Percentiles rank a stretch among this genome's conserved stretches.
Evolutionary conservation across 2,329 filamentous ascomycete species (phyloP).

Genomic region (Pseudovirgaria hyperparasitica): DNA sequence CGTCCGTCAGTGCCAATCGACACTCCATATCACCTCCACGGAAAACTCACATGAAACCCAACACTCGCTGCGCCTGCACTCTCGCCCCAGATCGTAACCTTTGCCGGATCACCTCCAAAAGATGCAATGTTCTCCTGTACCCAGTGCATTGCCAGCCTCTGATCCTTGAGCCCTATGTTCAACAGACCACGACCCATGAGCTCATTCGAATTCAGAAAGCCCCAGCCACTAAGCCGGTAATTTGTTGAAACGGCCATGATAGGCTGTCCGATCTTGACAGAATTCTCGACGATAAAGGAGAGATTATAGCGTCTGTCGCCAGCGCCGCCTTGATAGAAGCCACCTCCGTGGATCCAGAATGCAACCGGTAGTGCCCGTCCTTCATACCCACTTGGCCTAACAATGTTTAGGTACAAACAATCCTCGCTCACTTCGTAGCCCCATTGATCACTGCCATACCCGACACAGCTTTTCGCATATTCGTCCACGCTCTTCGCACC

Average conservation of each 20-base stretch:
- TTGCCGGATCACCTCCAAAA: conserved; percentile 26
- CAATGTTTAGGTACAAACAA: conserved; percentile 50
- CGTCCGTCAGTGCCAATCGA: no score
- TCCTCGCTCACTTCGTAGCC: conserved; percentile 33
- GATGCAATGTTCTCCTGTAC: conserved; percentile 29
- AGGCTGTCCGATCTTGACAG: conserved; percentile 22
- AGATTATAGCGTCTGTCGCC: conserved; percentile 46
- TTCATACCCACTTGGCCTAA: conserved; percentile 38
- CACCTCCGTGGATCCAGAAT: conserved; percentile 46
- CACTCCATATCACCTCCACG: no score
- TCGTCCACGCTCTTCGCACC: conserved; percentile 25
- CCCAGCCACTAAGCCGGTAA: conserved; percentile 50
- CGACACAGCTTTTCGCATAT: conserved; percentile 30
- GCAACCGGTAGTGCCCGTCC: conserved; percentile 39
- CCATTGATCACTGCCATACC: conserved; percentile 20
- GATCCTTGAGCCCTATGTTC: conserved; percentile 27
- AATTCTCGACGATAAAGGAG: conserved; percentile 42
- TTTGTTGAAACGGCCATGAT: conserved; percentile 24
- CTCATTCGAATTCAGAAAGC: conserved; percentile 50
- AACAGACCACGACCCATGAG: conserved; percentile 42
- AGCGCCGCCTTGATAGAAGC: conserved; percentile 32
- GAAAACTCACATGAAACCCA: conserved; percentile 30
- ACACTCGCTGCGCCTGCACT: conserved; percentile 32
- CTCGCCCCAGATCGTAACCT: conserved; percentile 34
- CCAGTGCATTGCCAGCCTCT: conserved; percentile 34